Evolutionary conservation across 2,329 filamentous ascomycete species (phyloP), one percentile per base, ranked within the genome.

Genomic region (Escovopsis weberi): DNA sequence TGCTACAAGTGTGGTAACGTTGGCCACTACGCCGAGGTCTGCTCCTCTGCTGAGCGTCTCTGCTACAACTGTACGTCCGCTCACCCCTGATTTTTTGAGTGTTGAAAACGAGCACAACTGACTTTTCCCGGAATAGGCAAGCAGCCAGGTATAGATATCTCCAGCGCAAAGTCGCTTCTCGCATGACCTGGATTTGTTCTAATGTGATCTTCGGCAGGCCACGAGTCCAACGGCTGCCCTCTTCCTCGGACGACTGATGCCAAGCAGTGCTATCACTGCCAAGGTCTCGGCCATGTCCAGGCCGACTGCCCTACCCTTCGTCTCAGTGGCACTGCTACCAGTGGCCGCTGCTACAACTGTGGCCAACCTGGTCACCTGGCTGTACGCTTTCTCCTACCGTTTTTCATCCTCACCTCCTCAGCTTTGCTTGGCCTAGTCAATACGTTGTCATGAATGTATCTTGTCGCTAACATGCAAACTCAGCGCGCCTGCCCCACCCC

Each of bases 211-310:
- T 19, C 39, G 35, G 38, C 43, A 53, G 83, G 86, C 63, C 91
- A 98, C 67, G 91, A 98, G 72, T 96, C 89, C 52, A 96, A 94
- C 70, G 84, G 83, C 64, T 98, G 91, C 75, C 91, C 91, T 55
- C 81, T 89, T 60, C 91, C 91, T 58, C 83, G 91, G 65, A 95
- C 89, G 48, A 95, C 91, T 51, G 91, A 98, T 70, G 87, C 87
- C 42, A 98, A 98, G 80, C 91, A 98, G 74, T 98, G 91, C 78
- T 98, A 98, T 66, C 91, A 96, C 70, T 98, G 91, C 75, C 91
- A 96, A 72, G 91, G 91, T 46, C 78, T 96, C 48, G 91, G 91
- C 53, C 91, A 98, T 63, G 91, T 98, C 57, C 91, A 98, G 72
- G 91, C 91, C 54, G 91, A 98, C 66, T 98, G 91, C 76, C 91